Evolutionary conservation across 441 rosid genomes (phyloP), one percentile per base, ranked within the genome.

Genomic region (Adansonia grandidieri): DNA sequence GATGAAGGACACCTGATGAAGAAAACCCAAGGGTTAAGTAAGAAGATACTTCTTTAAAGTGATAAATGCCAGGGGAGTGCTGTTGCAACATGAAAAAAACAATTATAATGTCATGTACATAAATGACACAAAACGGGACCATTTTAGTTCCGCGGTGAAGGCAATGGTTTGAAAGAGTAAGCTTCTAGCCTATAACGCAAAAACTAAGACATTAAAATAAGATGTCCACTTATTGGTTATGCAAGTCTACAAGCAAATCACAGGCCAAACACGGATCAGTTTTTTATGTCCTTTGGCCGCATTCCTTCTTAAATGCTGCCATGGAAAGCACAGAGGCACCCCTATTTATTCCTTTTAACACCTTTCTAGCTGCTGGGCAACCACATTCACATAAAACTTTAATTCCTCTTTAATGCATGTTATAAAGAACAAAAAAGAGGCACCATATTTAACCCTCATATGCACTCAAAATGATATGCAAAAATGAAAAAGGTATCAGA

Each of bases 1-100:
- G 89, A 75, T 45, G 87, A 80, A 37, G 94, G 94, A 72, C 92
- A 89, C 97, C 97, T 91, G 83, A 80, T 51, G 71, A 82, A 51
- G 42, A 24, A 20, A 24, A 54, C 48, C 13, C 58, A 66, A 67
- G 2, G 6, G 4, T 24, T 6, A n/a, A 32, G 10, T 15, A 50
- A 54, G 17, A 57, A 58, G 10, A 8, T 28, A 28, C 32, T 54
- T n/a, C 15, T 4, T 3, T 37, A 60, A 10, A 51, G 14, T 11
- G 8, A 53, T 62, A 17, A 75, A 42, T 74, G 47, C 11, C 50
- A 50, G n/a, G 44, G 5, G 4, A 45, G 53, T 37, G 74, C 57
- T 2, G 20, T 20, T 20, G 37, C 42, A 2, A 22, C 70, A 54
- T 22, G 22, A 22, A 53, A 62, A 48, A 11, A 44, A 45, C 1